Base-by-base conservation (phyloP, 1,284 basidiomycete genomes). In the Violaceomyces palustris region DNA sequence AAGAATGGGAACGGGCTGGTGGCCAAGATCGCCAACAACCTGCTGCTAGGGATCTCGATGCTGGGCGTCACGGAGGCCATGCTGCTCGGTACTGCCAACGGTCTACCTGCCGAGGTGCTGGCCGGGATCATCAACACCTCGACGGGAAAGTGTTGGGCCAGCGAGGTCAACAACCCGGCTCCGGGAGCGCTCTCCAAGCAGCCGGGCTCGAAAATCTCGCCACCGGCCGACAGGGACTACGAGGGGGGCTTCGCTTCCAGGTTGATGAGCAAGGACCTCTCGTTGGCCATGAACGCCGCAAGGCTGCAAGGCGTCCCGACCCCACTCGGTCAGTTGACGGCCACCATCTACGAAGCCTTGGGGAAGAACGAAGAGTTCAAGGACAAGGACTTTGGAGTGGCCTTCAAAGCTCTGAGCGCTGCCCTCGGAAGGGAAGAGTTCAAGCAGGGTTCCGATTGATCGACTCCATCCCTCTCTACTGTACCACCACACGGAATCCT, bases 161-260 rank as follows among this genome's bases (percentile, higher is more conserved):
- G 82, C 34, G 83, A 85, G 15, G 81, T 85, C 39, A 93, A 93
- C 76, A 92, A 92, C 66, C 89, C 90, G 3, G 87, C 88, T 24
- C 86, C 84, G 8, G 79, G 78, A 12, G 83, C 88, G 10, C 74
- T 89, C 33, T 58, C 37, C 19, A n/a, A n/a, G n/a, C n/a, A n/a
- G n/a, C n/a, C n/a, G n/a, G 69, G 66, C 4, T 66, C 66, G 8
- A 82, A 79, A 41, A 82, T 83, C 68, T 80, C 81, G 6, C 84
- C 88, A 6, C 89, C 89, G 0, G 88, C 87, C 59, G 86, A 88
- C 72, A 78, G 85, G 18, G 81, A 83, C 37, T 93, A 86, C 58
- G 83, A 88, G 52, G 88, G 74, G 22, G 75, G 75, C 17, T 63
- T 59, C 14, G 65, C 61, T 0, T 46, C 61, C 6, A 42, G 46